Conservation (phyloP, 2,329 filamentous ascomycete genomes). For the Diplodia mutila region DNA sequence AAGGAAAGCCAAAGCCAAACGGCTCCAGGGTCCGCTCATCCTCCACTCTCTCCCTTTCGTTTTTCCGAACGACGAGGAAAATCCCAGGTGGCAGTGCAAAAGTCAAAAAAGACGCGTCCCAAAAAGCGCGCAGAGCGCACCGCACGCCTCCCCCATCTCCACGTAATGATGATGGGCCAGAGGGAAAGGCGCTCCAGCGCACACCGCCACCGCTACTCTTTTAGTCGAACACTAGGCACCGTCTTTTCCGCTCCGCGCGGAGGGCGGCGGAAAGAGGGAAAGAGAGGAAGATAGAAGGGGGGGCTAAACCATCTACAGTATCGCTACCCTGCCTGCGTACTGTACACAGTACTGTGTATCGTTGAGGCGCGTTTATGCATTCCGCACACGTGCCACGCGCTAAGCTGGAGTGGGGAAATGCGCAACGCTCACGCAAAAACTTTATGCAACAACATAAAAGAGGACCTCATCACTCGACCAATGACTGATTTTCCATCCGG, state of each 20-base stretch:
- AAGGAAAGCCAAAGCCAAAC: not conserved
- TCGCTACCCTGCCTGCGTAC: not conserved
- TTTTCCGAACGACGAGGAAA: not conserved
- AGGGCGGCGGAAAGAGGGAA: not conserved
- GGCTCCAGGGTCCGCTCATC: not conserved
- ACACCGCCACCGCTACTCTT: not conserved
- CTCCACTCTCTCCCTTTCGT: not conserved
- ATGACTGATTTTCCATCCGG: no score
- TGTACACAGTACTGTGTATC: no score
- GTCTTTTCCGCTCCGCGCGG: not conserved
- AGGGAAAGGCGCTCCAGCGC: not conserved
- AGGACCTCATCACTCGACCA: no score
- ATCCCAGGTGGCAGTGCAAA: not conserved
- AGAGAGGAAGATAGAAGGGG: not conserved
- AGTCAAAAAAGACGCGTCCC: not conserved
- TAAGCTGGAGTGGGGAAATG: no score
- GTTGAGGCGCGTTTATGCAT: no score
- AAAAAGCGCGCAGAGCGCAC: not conserved
- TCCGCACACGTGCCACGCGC: no score
- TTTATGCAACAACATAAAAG: no score
- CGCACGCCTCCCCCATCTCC: not conserved
- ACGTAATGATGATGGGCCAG: not conserved
- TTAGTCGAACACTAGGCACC: no score
- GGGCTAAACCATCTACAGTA: no score
- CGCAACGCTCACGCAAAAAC: no score